Percentiles rank a stretch among this genome's conserved stretches.
These are phyloP conservation scores for Blastobotrys chiropterorum DNA, from an alignment of 805 yeast species.

Conservation along the genomic window DNA sequence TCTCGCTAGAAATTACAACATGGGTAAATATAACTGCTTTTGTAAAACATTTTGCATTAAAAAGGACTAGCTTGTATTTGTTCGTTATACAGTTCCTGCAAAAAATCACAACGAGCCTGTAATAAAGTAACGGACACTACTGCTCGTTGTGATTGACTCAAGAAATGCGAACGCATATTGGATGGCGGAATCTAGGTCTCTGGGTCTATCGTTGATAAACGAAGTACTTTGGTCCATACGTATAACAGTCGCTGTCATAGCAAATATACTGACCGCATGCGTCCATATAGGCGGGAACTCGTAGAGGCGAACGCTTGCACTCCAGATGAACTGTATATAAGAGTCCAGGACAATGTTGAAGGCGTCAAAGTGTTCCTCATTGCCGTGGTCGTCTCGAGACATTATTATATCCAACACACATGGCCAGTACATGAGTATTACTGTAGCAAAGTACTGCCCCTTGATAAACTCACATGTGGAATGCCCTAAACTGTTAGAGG, in stretches of 20 bases:
- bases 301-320: constrained; percentile 3
- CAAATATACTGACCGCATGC: constrained; percentile 8
- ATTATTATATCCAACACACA: constrained; percentile 6
- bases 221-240: neutral
- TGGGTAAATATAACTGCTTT: no score
- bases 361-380: constrained; percentile 5
- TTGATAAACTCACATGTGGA: constrained; percentile 1
- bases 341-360: constrained; percentile 6
- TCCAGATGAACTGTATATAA: constrained; percentile 4
- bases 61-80: no score
- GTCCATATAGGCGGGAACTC: constrained; percentile 8
- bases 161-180: constrained; percentile 5
- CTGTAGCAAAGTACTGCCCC: constrained; percentile 8
- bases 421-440: constrained; percentile 6
- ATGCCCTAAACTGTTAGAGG: neutral
- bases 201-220: constrained; percentile 4
- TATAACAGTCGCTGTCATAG: constrained; percentile 6
- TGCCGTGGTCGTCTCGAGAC: neutral
- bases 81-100: neutral
- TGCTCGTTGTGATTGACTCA: neutral
- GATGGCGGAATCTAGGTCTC: constrained; percentile 1
- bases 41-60: no score
- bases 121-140: constrained; percentile 2
- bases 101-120: no score
- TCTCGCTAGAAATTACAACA: neutral